These are phyloP conservation scores for Croton laevigatus DNA, from an alignment of 441 rosid species.

Conservation along the genomic window DNA sequence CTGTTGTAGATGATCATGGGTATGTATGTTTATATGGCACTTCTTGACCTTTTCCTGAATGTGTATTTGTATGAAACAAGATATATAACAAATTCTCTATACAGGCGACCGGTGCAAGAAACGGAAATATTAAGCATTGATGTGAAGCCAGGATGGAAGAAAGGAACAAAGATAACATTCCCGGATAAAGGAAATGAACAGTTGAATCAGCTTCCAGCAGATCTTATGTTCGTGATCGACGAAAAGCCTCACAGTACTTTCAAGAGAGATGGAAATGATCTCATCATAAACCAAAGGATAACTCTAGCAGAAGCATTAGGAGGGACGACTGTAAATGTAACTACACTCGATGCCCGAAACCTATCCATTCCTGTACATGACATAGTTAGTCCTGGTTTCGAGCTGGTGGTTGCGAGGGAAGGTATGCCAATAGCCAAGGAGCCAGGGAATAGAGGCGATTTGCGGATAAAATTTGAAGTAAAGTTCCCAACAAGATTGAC, in stretches of 20 bases:
- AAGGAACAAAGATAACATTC: constrained; percentile 88
- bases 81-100: not conserved
- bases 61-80: too few relatives aligned
- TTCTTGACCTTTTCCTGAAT: not conserved
- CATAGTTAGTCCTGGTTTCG: constrained; percentile 74
- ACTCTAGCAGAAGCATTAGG: constrained; percentile 82
- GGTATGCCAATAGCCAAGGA: constrained; percentile 94
- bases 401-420: constrained; percentile 68
- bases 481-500: constrained; percentile 70
- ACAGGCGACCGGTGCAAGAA: constrained; percentile 63
- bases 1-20: constrained; percentile 67
- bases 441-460: constrained; percentile 67
- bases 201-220: constrained; percentile 85
- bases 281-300: constrained; percentile 49
- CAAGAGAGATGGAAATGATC: constrained; percentile 83
- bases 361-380: constrained; percentile 61
- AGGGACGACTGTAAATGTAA: constrained; percentile 55
- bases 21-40: constrained; percentile 22
- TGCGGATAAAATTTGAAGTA: constrained; percentile 71
- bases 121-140: constrained; percentile 77
- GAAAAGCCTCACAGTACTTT: constrained; percentile 68
- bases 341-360: constrained; percentile 62
- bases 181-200: constrained; percentile 92
- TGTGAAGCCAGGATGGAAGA: constrained; percentile 97
- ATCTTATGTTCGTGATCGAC: constrained; percentile 74